phyloP scores from a whole-genome alignment of 768 basidiomycete genomes.

The Suillus lakei region DNA sequence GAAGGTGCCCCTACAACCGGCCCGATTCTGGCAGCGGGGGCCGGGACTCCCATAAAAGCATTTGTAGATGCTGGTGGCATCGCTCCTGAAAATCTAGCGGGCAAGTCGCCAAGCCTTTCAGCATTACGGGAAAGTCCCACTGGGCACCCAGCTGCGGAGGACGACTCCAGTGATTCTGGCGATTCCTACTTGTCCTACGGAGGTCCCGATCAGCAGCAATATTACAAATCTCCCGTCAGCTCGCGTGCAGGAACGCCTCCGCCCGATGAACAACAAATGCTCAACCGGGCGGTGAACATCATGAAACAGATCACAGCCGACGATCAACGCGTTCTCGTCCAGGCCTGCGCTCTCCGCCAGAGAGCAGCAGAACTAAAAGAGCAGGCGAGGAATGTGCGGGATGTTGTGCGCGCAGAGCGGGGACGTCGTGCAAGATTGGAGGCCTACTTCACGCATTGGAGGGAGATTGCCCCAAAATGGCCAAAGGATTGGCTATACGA shows the following conservation, averaged over 20 bases:
- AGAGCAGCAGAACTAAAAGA: slow-evolving; percentile 23
- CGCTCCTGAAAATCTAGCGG: neutral
- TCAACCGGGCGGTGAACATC: slow-evolving; percentile 28
- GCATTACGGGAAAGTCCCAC: neutral
- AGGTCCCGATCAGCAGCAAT: slow-evolving; percentile 15
- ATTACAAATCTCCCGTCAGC: slow-evolving; percentile 28
- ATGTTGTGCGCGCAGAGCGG: slow-evolving; percentile 25
- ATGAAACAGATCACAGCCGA: slow-evolving; percentile 29
- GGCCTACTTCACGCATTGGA: slow-evolving; percentile 33
- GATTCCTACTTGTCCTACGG: slow-evolving; percentile 30
- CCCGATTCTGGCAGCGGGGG: neutral
- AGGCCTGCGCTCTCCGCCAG: slow-evolving; percentile 16
- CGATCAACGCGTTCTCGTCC: slow-evolving; percentile 21
- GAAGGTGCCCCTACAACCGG: neutral
- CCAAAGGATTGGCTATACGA: slow-evolving; percentile 29
- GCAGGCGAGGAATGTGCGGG: slow-evolving; percentile 26
- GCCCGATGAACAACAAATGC: slow-evolving; percentile 17
- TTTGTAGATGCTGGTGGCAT: neutral
- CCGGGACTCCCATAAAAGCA: neutral
- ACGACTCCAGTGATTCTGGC: slow-evolving; percentile 25
- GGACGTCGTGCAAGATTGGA: slow-evolving; percentile 33
- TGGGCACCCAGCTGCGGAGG: neutral
- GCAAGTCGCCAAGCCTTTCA: neutral
- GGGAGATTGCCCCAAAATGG: slow-evolving; percentile 27
- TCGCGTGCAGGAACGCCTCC: slow-evolving; percentile 29